These are phyloP conservation scores for Trypanosomatidae sp. DNA, from an alignment of 208 protist species.

Conservation along the genomic window DNA sequence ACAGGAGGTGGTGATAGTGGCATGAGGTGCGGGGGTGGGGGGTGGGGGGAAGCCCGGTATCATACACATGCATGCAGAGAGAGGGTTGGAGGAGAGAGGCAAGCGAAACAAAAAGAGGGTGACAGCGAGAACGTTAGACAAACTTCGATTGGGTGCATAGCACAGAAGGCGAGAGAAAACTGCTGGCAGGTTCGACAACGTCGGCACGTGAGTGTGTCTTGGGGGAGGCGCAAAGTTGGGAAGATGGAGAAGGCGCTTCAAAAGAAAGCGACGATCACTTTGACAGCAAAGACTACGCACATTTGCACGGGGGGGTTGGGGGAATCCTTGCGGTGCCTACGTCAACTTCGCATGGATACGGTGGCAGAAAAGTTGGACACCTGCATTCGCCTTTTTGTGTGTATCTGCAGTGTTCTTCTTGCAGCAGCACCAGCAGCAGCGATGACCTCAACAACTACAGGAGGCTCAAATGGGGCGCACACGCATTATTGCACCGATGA, in stretches of 20 bases:
- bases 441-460: not conserved
- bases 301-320: not conserved
- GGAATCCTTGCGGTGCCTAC: not conserved
- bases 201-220: not conserved
- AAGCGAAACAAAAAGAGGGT: not conserved
- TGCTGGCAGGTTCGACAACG: not conserved
- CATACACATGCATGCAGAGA: not conserved
- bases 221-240: not conserved
- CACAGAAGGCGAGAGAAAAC: not conserved
- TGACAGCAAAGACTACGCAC: not conserved
- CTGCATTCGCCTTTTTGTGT: not conserved
- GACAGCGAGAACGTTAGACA: not conserved
- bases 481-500: not conserved
- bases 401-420: not conserved
- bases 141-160: not conserved
- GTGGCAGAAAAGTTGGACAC: not conserved
- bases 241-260: not conserved
- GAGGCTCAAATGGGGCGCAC: not conserved
- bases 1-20: not conserved
- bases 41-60: no score
- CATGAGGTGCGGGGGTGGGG: not conserved
- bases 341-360: not conserved
- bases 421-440: constrained; percentile 8
- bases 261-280: not conserved
- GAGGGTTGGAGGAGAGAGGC: not conserved